These are phyloP conservation scores for Monilinia polystroma DNA, from an alignment of 2,329 filamentous ascomycete genomes.

Conservation along the genomic window DNA sequence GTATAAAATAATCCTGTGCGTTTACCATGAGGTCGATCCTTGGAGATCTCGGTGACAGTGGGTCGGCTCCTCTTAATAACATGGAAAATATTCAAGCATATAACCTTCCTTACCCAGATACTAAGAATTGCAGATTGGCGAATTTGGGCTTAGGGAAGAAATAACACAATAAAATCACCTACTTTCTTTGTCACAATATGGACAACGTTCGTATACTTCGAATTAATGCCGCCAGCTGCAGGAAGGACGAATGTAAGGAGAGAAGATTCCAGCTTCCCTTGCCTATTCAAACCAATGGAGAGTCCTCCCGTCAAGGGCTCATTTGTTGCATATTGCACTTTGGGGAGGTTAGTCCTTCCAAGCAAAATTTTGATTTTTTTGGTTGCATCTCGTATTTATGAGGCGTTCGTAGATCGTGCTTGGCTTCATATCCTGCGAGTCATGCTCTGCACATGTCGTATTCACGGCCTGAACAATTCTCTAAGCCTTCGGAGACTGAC, in stretches of 20 bases:
- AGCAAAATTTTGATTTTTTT: neutral
- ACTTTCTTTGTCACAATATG: neutral
- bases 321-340: neutral
- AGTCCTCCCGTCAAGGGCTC: too few species aligned
- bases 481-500: neutral
- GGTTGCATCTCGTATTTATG: slow-evolving; percentile 9
- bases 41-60: neutral
- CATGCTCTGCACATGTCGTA: neutral
- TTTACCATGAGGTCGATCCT: neutral
- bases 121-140: neutral
- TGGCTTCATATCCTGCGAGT: neutral
- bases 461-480: neutral
- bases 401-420: neutral
- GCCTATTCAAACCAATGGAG: neutral
- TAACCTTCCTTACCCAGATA: neutral
- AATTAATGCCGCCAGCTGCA: neutral
- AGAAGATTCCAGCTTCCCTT: too few species aligned
- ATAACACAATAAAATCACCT: neutral
- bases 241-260: neutral
- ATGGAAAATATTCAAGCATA: neutral
- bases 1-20: neutral
- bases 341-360: neutral
- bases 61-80: neutral
- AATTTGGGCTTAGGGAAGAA: too few species aligned
- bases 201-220: neutral